Conservation (phyloP, 2,329 filamentous ascomycete species). For the Ophiostoma piceae region DNA sequence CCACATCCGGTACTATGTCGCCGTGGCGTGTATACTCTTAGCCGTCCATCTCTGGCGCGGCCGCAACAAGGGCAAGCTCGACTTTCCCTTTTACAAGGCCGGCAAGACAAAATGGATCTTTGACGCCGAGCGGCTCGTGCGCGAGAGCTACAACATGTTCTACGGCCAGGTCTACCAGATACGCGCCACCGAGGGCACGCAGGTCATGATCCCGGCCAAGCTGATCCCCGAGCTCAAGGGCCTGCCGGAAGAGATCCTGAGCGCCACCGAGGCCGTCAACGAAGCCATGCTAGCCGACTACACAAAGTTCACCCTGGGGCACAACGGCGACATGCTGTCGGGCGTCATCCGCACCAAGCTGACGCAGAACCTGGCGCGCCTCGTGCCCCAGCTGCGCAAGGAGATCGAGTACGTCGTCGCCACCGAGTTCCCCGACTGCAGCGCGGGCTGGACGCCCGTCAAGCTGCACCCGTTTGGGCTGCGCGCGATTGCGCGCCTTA, state of each 20-base stretch:
- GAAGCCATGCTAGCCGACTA: conserved; percentile 49
- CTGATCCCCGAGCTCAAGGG: conserved; percentile 45
- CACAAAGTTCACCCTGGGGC: conserved; percentile 46
- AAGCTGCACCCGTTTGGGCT: conserved; percentile 50
- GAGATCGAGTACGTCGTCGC: conserved; percentile 45
- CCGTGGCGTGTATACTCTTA: conserved; percentile 36
- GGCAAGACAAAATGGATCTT: conserved; percentile 49
- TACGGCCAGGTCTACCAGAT: conserved; percentile 48
- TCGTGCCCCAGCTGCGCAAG: conserved; percentile 43
- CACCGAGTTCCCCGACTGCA: conserved; percentile 46
- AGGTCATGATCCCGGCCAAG: conserved; percentile 44
- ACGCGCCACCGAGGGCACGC: conserved; percentile 46
- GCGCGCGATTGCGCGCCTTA: conserved; percentile 48
- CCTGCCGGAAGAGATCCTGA: conserved; percentile 45
- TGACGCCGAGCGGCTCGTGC: conserved; percentile 43
- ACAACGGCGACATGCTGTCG: conserved; percentile 43
- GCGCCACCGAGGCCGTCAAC: conserved; percentile 45
- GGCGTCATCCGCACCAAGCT: conserved; percentile 44
- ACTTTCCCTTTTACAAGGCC: conserved; percentile 45
- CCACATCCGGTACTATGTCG: conserved; percentile 40
- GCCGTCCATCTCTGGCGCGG: conserved; percentile 39
- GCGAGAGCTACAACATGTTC: conserved; percentile 48
- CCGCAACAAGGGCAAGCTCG: conserved; percentile 31
- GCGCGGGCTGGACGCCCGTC: conserved; percentile 50
- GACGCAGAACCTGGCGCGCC: conserved; percentile 44